Evolutionary conservation across 345 rosid species (phyloP).

Genomic region (Acer saccharum): DNA sequence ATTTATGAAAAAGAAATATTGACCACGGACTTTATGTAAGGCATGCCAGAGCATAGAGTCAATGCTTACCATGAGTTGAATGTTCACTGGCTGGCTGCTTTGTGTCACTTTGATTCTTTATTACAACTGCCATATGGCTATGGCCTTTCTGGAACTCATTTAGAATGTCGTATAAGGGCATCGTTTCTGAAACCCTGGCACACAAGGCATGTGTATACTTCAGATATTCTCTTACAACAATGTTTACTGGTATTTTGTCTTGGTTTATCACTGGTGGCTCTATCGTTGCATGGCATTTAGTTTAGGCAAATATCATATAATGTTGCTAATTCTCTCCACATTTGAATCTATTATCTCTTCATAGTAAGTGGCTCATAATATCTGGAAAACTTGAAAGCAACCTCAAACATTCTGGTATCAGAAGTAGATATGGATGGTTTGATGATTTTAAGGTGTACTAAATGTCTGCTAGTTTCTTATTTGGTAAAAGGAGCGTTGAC

Average conservation of each 20-base stretch:
- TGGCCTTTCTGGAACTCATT: conserved; percentile 78
- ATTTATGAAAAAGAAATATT: not conserved
- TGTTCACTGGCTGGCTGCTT: conserved; percentile 19
- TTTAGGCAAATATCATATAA: not conserved
- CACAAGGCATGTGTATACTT: not conserved
- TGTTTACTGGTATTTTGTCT: not conserved
- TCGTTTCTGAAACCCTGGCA: conserved; percentile 47
- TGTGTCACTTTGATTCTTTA: conserved; percentile 34
- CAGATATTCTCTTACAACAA: not conserved
- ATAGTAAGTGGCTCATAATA: not conserved
- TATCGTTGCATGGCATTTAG: not conserved
- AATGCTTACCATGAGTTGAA: conserved; percentile 17
- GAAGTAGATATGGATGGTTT: not conserved
- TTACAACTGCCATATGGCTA: conserved; percentile 73
- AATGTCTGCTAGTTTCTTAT: not conserved
- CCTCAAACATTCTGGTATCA: not conserved
- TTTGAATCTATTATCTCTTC: not conserved
- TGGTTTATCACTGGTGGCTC: not conserved
- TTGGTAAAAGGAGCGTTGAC: not conserved
- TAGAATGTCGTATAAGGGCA: conserved; percentile 66
- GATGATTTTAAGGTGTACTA: not conserved
- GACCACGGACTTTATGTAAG: not conserved
- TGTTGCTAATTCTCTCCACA: not conserved
- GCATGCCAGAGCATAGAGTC: not conserved
- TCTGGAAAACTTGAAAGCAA: not conserved